Conservation (phyloP, 768 basidiomycete genomes). For the Lactarius deliciosus region DNA sequence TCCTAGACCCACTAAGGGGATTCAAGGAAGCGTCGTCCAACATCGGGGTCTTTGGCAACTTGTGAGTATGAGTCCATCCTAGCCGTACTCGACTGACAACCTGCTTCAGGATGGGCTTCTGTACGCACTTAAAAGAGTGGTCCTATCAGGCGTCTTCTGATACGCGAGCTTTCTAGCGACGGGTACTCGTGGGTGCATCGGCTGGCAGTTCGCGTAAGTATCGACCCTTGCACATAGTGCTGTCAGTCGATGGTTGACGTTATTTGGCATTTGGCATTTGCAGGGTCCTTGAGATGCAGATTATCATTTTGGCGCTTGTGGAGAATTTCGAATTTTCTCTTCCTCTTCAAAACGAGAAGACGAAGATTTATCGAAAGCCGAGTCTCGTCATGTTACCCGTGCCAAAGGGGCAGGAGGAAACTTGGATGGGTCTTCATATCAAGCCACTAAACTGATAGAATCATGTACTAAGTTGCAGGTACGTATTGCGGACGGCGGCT, state of each 20-base stretch:
- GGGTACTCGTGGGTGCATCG: constrained; percentile 10
- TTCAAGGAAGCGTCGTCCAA: neutral
- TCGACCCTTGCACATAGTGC: neutral
- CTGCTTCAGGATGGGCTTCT: constrained; percentile 12
- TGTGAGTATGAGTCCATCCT: neutral
- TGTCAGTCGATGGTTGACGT: neutral
- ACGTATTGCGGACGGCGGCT: no score
- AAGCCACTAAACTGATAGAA: neutral
- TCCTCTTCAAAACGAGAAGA: constrained; percentile 3
- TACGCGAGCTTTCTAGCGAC: neutral
- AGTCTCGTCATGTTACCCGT: constrained; percentile 8
- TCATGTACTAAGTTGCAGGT: no score
- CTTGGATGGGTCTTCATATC: constrained; percentile 12
- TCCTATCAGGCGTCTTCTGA: neutral
- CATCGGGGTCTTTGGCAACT: constrained; percentile 8
- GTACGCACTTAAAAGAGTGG: neutral
- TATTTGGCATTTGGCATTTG: no score
- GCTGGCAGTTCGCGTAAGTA: constrained; percentile 11
- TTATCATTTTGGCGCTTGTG: neutral
- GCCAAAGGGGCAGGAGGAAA: neutral
- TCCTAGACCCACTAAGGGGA: constrained; percentile 2
- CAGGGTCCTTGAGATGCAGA: constrained; percentile 17
- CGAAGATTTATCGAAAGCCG: constrained; percentile 7
- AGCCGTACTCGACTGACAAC: neutral
- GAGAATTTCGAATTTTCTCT: neutral